Evolutionary conservation across 768 basidiomycete genomes (phyloP).

Genomic region (Lactifluus piperatus): DNA sequence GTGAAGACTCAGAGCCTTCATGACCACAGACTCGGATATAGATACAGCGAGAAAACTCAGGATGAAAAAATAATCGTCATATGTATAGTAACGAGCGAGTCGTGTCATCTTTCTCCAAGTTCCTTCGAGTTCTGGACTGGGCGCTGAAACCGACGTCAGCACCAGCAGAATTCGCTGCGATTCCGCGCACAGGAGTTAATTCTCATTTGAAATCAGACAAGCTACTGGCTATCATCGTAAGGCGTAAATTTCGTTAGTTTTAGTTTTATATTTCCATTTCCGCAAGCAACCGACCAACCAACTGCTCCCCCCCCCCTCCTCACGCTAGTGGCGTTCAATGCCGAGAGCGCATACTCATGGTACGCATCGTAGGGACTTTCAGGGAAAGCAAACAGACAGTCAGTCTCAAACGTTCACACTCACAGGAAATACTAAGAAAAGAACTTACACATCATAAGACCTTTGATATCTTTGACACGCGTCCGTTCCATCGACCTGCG

Average conservation of each 20-base stretch:
- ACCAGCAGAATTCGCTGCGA: not conserved
- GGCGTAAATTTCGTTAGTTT: too few species aligned
- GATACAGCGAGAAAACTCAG: not conserved
- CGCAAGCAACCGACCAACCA: too few species aligned
- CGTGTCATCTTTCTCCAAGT: too few species aligned
- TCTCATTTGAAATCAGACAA: not conserved
- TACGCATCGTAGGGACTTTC: conserved; percentile 41
- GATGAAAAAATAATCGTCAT: not conserved
- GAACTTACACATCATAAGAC: conserved; percentile 62
- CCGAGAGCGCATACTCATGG: conserved; percentile 25
- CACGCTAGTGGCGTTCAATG: not conserved
- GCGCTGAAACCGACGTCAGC: too few species aligned
- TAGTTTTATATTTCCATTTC: too few species aligned
- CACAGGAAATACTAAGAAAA: not conserved
- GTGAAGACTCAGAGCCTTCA: not conserved
- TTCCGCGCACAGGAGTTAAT: not conserved
- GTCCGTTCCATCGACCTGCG: conserved; percentile 46
- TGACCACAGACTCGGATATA: not conserved
- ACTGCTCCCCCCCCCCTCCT: too few species aligned
- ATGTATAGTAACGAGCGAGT: not conserved
- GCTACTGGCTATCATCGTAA: not conserved
- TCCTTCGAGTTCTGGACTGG: too few species aligned
- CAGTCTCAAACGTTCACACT: not conserved
- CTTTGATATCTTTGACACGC: conserved; percentile 56
- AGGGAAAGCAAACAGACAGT: conserved; percentile 5